Evolutionary conservation across 306 rosid species (phyloP), one percentile per base, ranked within the genome.

Genomic region (Castanea crenata): DNA sequence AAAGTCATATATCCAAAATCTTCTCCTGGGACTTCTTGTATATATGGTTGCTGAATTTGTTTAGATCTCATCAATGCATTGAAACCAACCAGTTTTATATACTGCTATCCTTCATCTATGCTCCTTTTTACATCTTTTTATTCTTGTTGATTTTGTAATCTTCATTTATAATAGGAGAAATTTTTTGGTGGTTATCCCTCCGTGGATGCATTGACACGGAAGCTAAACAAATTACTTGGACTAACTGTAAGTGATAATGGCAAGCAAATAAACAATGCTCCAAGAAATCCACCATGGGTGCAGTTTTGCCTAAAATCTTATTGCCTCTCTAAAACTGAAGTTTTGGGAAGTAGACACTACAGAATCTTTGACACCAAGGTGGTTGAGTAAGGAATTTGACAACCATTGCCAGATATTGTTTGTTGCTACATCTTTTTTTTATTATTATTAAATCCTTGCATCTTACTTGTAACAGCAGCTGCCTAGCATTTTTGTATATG

Each of bases 211-310:
- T 55, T 88, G 83, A 80, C 58, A 18, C 69, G 52, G 52, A 92
- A 88, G 76, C 67, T 86, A 34, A 83, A 92, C 71, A 55, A 7
- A 27, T 63, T 94, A 41, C 85, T 92, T 21, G 98, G 97, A 75
- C 71, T 79, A n/a, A 19, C 72, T 5, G 76, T 64, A 73, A 23
- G 46, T 57, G 49, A 58, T 27, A 76, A 74, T 23, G 64, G 75
- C 11, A 21, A 15, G 74, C 82, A 29, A 69, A 19, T 27, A 4
- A 55, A 58, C 2, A 72, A 74, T 69, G 15, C 68, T 77, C 27
- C 68, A 29, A 89, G 97, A 81, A 84, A 91, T 75, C 99, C 97
- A 4, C 92, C 93, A 11, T 94, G 99, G 99, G 78, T 89, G 16
- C 76, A 34, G n/a, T 44, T 90, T 52, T 90, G 92, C 78, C 76